phyloP scores from a whole-genome alignment of 2,329 filamentous ascomycete genomes.

The Aulographum hederae region DNA sequence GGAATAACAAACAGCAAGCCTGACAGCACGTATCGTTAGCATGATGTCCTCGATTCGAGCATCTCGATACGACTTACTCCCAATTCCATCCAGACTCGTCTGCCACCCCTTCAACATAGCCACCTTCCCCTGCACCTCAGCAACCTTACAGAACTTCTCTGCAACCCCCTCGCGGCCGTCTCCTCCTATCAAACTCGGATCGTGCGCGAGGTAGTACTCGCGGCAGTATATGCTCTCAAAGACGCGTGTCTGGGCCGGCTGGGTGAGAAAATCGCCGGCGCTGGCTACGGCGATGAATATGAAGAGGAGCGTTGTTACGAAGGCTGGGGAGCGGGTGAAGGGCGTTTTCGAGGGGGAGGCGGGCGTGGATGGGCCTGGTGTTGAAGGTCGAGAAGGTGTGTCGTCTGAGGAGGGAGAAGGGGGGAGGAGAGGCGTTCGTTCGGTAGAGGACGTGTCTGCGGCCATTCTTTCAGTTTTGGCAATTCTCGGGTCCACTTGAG shows the following conservation, averaged over 20 bases:
- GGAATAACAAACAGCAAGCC: slow-evolving; percentile 15
- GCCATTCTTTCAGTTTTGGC: too few species aligned
- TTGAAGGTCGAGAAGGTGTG: neutral
- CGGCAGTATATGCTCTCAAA: slow-evolving; percentile 37
- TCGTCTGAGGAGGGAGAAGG: neutral
- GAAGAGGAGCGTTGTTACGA: slow-evolving; percentile 11
- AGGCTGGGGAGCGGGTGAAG: neutral
- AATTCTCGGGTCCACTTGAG: too few species aligned
- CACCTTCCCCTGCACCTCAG: slow-evolving; percentile 31
- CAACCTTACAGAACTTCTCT: slow-evolving; percentile 30
- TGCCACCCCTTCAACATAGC: slow-evolving; percentile 33
- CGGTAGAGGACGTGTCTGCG: too few species aligned
- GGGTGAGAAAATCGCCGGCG: slow-evolving; percentile 19
- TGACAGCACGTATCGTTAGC: too few species aligned
- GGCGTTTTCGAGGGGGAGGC: neutral
- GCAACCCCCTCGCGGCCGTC: slow-evolving; percentile 13
- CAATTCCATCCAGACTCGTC: slow-evolving; percentile 26
- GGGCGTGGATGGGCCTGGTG: neutral
- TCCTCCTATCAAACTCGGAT: slow-evolving; percentile 11
- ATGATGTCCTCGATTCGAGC: slow-evolving; percentile 4
- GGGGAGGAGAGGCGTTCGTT: neutral
- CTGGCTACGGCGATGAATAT: slow-evolving; percentile 22
- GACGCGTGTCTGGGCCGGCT: slow-evolving; percentile 29
- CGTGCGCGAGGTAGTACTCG: slow-evolving; percentile 24
- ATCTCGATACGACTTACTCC: too few species aligned